Percentiles rank a stretch among this genome's conserved stretches.
phyloP scores from a whole-genome alignment of 768 basidiomycete species.

The Cubamyces lactineus region DNA sequence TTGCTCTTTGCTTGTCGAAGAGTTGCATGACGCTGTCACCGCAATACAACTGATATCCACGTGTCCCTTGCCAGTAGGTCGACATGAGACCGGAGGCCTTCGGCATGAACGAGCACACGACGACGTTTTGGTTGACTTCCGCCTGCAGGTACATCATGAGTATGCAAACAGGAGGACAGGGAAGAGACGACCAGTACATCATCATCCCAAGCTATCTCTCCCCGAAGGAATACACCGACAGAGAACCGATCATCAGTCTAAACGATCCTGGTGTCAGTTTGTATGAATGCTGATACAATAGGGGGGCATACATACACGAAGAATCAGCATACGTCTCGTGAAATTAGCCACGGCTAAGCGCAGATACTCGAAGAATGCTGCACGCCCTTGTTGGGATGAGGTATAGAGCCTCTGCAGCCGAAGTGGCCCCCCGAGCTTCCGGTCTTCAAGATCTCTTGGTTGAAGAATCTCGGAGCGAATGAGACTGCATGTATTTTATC shows the following conservation, averaged over 20 bases:
- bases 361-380: slow-evolving; percentile 66
- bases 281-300: neutral
- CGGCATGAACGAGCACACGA: slow-evolving; percentile 65
- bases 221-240: slow-evolving; percentile 65
- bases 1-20: slow-evolving; percentile 51
- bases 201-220: slow-evolving; percentile 51
- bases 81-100: slow-evolving; percentile 51
- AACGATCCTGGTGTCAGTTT: neutral
- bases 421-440: slow-evolving; percentile 54
- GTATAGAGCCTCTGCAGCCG: slow-evolving; percentile 64
- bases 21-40: slow-evolving; percentile 60
- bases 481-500: slow-evolving; percentile 40
- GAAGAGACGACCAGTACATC: slow-evolving; percentile 22
- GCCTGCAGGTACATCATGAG: slow-evolving; percentile 40
- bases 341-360: slow-evolving; percentile 58
- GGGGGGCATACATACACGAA: slow-evolving; percentile 50
- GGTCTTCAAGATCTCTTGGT: slow-evolving; percentile 51
- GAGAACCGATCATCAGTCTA: slow-evolving; percentile 67
- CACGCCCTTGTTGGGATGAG: slow-evolving; percentile 52
- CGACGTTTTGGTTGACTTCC: slow-evolving; percentile 59
- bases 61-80: slow-evolving; percentile 52
- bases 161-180: neutral
- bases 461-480: slow-evolving; percentile 62
- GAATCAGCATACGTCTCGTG: slow-evolving; percentile 57
- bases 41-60: slow-evolving; percentile 59